Conservation (phyloP, 352 stramenopile species). For the Phytophthora idaei region DNA sequence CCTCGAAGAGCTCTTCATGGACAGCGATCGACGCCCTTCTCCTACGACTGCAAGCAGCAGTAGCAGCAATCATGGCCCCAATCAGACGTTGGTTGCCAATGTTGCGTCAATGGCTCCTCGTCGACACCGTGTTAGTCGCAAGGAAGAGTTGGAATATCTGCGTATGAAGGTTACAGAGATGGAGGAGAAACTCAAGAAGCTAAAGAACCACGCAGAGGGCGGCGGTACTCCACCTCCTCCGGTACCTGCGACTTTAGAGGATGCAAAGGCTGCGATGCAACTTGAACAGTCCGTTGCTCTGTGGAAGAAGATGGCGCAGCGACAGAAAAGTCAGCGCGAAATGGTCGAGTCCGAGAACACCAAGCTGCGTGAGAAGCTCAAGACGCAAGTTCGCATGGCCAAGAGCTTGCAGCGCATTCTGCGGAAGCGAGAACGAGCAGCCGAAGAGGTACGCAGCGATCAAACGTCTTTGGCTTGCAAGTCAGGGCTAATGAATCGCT, state of each 20-base stretch:
- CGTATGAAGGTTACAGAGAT: conserved; percentile 41
- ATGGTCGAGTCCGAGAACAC: conserved; percentile 46
- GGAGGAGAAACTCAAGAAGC: conserved; percentile 30
- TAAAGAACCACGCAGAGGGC: conserved; percentile 23
- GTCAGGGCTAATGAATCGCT: neutral
- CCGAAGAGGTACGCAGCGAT: conserved; percentile 24
- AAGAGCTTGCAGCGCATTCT: conserved; percentile 46
- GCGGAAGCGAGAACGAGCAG: conserved; percentile 35
- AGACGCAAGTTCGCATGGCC: conserved; percentile 46
- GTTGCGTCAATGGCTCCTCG: conserved; percentile 1
- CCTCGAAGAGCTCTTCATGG: conserved; percentile 13
- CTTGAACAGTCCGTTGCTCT: conserved; percentile 36
- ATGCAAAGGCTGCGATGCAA: conserved; percentile 13
- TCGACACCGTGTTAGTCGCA: conserved; percentile 31
- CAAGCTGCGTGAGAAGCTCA: conserved; percentile 50
- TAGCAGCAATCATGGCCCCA: too few relatives aligned
- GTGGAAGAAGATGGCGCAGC: conserved; percentile 53
- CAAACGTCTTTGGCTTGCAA: neutral
- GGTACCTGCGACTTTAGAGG: neutral
- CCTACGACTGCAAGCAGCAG: neutral
- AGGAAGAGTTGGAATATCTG: conserved; percentile 46
- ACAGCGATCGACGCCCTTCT: conserved; percentile 4
- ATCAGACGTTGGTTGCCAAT: neutral
- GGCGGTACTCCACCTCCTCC: neutral
- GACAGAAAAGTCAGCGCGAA: conserved; percentile 37